A percentile compares a stretch with the other conserved stretches of the same genome.
Evolutionary conservation across 2,329 filamentous ascomycete species (phyloP).

Genomic region (Cladophialophora immunda): DNA sequence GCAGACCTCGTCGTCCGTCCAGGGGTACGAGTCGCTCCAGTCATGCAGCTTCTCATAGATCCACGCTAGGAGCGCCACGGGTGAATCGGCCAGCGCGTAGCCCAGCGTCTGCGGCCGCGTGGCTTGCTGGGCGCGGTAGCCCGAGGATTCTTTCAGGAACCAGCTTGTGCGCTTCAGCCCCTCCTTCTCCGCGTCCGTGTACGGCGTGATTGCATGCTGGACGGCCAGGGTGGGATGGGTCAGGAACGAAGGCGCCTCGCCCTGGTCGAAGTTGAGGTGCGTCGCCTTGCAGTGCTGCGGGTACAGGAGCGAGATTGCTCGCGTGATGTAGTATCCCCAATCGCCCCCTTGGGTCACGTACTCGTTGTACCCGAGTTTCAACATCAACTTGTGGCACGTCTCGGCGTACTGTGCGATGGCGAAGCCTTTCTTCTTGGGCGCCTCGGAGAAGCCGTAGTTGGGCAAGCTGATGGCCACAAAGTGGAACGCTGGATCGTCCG

Average conservation of each 20-base stretch:
- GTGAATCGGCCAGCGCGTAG: slow-evolving; percentile 74
- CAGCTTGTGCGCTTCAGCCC: slow-evolving; percentile 64
- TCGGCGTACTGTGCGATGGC: slow-evolving; percentile 70
- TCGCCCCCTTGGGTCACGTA: slow-evolving; percentile 73
- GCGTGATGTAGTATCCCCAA: slow-evolving; percentile 72
- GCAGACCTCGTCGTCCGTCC: slow-evolving; percentile 78
- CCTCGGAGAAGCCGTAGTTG: slow-evolving; percentile 64
- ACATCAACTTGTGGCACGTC: slow-evolving; percentile 73
- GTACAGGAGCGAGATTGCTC: slow-evolving; percentile 67
- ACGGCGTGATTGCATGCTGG: slow-evolving; percentile 64
- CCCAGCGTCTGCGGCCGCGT: slow-evolving; percentile 78
- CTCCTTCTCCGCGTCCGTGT: slow-evolving; percentile 60
- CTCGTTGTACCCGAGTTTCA: slow-evolving; percentile 69
- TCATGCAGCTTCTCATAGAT: slow-evolving; percentile 82
- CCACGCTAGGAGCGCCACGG: slow-evolving; percentile 77
- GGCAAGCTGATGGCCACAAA: slow-evolving; percentile 64
- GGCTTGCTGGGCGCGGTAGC: slow-evolving; percentile 67
- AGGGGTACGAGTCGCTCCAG: slow-evolving; percentile 76
- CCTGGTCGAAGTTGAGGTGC: slow-evolving; percentile 68
- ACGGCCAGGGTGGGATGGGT: slow-evolving; percentile 66
- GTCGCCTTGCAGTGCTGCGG: slow-evolving; percentile 65
- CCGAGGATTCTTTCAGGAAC: slow-evolving; percentile 62
- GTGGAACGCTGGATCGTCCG: slow-evolving; percentile 58
- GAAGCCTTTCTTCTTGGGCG: slow-evolving; percentile 63
- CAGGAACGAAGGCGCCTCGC: slow-evolving; percentile 59